Evolutionary conservation across 2,329 filamentous ascomycete species (phyloP), one percentile per base, ranked within the genome.

Genomic region (Fusarium bactridioides): DNA sequence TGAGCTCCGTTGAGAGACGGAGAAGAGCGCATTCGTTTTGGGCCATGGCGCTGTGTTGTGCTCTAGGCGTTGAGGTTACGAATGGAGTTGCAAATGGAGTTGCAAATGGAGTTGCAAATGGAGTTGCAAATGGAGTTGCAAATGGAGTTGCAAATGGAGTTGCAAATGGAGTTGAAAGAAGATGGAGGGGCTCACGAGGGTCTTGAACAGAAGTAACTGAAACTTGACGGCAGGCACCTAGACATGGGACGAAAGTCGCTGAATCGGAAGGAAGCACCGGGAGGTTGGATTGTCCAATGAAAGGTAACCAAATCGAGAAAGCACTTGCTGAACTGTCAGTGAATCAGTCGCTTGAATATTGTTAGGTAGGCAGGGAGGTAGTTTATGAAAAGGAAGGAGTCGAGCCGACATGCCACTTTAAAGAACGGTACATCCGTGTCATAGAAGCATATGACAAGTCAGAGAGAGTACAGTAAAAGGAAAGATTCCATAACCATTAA

Each of bases 1-100:
- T 37, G 5, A 74, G 33, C 10, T 73, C 72, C 0, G 41, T 10
- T 1, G 72, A 69, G 7, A 74, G 59, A 4, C 23, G 19, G 0
- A 37, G 18, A 3, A 75, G n/a, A 4, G 1, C 15, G 8, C 29
- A 29, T 5, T 18, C 27, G 12, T 5, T 6, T 19, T 13, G 5
- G 4, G 1, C 18, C 67, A 69, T 74, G 25, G 19, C 27, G 45
- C 10, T 31, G 15, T 3, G 21, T 23, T 43, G n/a, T 12, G n/a
- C n/a, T n/a, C n/a, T n/a, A n/a, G n/a, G n/a, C n/a, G n/a, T n/a
- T n/a, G n/a, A n/a, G n/a, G n/a, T n/a, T n/a, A n/a, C n/a, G n/a
- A n/a, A n/a, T 35, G 33, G 33, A 35, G 31, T 11, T 4, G 4
- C 11, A 13, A 21, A 29, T 7, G 41, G 21, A 38, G 25, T 27